These are phyloP conservation scores for Endocalyx cinctus DNA, from an alignment of 2,329 filamentous ascomycete genomes.

Conservation along the genomic window DNA sequence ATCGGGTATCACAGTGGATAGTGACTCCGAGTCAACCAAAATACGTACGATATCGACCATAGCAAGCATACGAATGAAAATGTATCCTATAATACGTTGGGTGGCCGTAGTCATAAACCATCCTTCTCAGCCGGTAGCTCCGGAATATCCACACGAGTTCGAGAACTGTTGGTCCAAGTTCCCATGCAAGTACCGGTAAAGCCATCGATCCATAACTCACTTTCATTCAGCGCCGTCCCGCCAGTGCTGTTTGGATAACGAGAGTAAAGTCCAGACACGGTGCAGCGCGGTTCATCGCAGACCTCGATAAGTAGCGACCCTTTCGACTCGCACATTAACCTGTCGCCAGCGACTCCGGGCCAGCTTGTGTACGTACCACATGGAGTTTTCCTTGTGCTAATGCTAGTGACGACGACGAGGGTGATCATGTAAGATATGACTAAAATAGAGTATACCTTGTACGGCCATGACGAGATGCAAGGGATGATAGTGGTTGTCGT, in stretches of 20 bases:
- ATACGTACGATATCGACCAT: too few relatives aligned
- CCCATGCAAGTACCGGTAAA: slow-evolving; percentile 1
- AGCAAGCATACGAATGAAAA: too few relatives aligned
- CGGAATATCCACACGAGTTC: too few relatives aligned
- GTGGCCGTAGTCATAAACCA: too few relatives aligned
- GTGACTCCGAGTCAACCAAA: too few relatives aligned
- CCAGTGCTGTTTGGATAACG: not conserved
- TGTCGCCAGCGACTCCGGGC: not conserved
- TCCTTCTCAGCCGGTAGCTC: too few relatives aligned
- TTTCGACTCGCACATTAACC: not conserved
- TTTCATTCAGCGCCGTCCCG: not conserved
- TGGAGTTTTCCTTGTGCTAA: slow-evolving; percentile 1
- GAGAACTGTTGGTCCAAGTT: too few relatives aligned
- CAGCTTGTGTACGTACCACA: slow-evolving; percentile 1
- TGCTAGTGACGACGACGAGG: not conserved
- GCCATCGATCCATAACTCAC: slow-evolving; percentile 1
- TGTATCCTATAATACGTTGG: too few relatives aligned
- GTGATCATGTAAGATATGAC: not conserved
- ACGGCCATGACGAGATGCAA: slow-evolving; percentile 19
- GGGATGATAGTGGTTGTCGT: slow-evolving; percentile 20
- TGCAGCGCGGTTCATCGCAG: not conserved
- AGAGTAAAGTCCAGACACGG: not conserved
- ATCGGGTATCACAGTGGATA: too few relatives aligned
- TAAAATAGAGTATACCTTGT: slow-evolving; percentile 17
- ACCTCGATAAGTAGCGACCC: not conserved